A percentile compares a stretch with the other conserved stretches of the same genome.
phyloP scores from a whole-genome alignment of 768 basidiomycete genomes.

The Kwoniella heveanensis region DNA sequence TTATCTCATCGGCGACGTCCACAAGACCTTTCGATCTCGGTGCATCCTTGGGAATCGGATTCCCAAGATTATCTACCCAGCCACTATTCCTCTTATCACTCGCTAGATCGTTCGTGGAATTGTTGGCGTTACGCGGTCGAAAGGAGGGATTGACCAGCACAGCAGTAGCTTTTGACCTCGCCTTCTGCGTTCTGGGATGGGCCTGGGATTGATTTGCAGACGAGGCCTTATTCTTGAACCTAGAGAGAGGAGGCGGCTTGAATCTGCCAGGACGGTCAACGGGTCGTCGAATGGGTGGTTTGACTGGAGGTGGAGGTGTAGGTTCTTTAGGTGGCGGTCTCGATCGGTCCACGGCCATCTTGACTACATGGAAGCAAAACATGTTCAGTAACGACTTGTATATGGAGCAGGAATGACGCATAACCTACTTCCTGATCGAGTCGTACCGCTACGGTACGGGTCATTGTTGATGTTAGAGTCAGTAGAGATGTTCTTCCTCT shows the following conservation, averaged over 20 bases:
- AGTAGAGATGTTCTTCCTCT: background rate
- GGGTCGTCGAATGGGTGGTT: background rate
- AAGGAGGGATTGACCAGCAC: background rate
- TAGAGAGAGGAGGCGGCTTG: background rate
- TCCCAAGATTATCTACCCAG: constrained; percentile 13
- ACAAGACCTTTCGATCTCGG: constrained; percentile 2
- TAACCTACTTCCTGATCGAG: background rate
- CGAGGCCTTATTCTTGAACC: background rate
- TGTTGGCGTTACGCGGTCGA: background rate
- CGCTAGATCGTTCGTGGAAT: background rate
- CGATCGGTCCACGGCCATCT: background rate
- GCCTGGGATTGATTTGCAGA: background rate
- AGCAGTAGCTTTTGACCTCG: background rate
- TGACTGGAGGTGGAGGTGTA: background rate
- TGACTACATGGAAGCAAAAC: background rate
- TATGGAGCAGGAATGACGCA: too few species aligned
- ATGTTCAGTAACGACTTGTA: too few species aligned
- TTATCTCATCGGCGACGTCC: constrained; percentile 5
- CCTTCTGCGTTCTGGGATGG: background rate
- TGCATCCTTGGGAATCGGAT: constrained; percentile 8
- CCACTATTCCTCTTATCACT: constrained; percentile 5
- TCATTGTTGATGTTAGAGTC: background rate
- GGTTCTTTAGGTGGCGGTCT: background rate
- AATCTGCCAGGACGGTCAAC: background rate
- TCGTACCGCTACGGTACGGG: background rate